Base-by-base conservation (phyloP, 2,329 filamentous ascomycete species). In the Ophiocordyceps robertsii region DNA sequence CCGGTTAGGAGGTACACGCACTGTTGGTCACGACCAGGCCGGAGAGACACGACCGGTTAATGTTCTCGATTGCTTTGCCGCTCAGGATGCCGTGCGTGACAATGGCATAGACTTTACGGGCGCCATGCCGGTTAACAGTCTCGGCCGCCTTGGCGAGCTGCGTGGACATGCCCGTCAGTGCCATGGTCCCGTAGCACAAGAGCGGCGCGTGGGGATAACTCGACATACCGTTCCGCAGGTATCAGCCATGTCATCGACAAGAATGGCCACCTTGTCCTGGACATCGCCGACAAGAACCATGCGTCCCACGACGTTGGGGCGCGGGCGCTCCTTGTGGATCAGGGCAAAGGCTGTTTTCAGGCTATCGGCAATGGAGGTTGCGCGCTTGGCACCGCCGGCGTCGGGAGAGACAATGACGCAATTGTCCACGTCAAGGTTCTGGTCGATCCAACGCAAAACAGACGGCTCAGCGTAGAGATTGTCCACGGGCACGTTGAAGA, bases 231-330 rank as follows among this genome's bases (percentile, higher is more conserved):
- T 95, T 51, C 88, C 88, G 61, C 89, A 95, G 4, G 90, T 95
- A 59, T 96, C 90, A 29, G 89, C 89, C 87, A 96, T 95, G 60
- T 96, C 90, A 60, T 96, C 90, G 42, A 98, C 90, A 39, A 98
- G 80, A 57, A 98, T 95, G 46, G 90, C 90, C 29, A 90, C 81
- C 68, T 92, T 92, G 66, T 85, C 84, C 51, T 80, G 75, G 38
- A 96, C 92, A 51, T 93, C 88, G 51, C 92, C 92, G 40, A 96
- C 90, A n/a, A 98, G 81, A 1, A 68, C 85, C 87, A 95, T 94
- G 60, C 86, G 82, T 10, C 84, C 87, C 47, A 95, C 88, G 57
- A 93, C 88, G 56, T 94, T 93, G 46, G 70, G 69, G 6, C 86
- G 79, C 6, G 88, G 84, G 44, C 89, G 84, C 66, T 95, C 90